Evolutionary conservation across 148 eudicot species (phyloP).

Genomic region (Selenicereus undatus): DNA sequence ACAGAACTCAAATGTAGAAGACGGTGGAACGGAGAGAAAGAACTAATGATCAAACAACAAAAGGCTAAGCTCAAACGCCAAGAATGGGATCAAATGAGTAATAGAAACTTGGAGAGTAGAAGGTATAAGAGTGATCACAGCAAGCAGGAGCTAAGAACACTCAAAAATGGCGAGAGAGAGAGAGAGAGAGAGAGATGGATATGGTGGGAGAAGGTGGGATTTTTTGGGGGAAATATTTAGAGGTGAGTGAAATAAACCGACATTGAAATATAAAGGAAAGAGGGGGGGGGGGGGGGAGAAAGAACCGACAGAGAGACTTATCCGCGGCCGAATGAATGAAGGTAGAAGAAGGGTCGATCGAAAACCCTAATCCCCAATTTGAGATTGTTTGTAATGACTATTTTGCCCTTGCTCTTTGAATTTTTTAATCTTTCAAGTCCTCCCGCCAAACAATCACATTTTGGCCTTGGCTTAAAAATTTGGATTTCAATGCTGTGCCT

Average conservation of each 20-base stretch:
- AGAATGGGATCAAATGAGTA: background rate
- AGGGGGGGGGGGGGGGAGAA: constrained; percentile 18
- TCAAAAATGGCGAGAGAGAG: background rate
- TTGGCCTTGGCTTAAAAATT: background rate
- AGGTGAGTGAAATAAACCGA: constrained; percentile 9
- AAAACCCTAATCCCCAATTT: constrained; percentile 32
- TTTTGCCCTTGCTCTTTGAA: constrained; percentile 26
- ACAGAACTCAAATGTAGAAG: background rate
- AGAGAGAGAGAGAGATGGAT: constrained; percentile 3
- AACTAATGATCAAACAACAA: background rate
- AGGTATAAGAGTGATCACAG: constrained; percentile 7
- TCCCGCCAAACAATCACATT: constrained; percentile 33
- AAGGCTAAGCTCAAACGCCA: background rate
- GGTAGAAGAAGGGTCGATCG: constrained; percentile 2
- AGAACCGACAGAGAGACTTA: constrained; percentile 18
- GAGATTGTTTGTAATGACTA: background rate
- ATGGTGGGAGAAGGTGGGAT: background rate
- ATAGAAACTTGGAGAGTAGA: background rate
- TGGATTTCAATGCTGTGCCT: background rate
- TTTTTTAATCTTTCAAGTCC: constrained; percentile 3
- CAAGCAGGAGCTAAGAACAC: background rate
- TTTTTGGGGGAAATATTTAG: constrained; percentile 8
- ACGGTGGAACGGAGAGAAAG: background rate
- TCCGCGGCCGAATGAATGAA: constrained; percentile 9
- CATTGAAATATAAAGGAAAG: constrained; percentile 11